phyloP scores from a whole-genome alignment of 1,284 basidiomycete species.

The Erythrobasidium hasegawianum region DNA sequence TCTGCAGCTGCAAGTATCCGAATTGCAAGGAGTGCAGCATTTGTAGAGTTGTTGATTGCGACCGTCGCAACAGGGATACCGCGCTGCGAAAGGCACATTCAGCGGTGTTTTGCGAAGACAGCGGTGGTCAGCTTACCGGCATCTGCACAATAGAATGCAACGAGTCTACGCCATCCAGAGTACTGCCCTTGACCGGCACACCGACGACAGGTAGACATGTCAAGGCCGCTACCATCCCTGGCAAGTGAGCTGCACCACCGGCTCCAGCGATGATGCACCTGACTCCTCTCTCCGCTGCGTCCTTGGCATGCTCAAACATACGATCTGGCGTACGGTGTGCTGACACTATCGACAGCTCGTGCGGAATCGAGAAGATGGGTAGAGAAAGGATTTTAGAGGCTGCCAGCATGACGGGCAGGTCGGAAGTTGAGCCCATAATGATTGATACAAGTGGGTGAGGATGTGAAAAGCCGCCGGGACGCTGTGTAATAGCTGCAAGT shows the following conservation, averaged over 20 bases:
- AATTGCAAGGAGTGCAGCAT: constrained; percentile 86
- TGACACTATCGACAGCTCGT: constrained; percentile 92
- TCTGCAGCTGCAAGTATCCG: constrained; percentile 77
- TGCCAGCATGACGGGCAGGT: constrained; percentile 86
- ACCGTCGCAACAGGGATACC: constrained; percentile 97
- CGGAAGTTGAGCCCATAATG: constrained; percentile 99
- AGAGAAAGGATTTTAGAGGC: constrained; percentile 76
- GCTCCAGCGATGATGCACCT: constrained; percentile 88
- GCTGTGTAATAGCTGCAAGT: constrained; percentile 55
- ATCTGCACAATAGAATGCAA: constrained; percentile 98
- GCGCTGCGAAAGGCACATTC: constrained; percentile 56
- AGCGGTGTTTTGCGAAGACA: not conserved
- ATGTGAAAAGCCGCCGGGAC: constrained; percentile 54
- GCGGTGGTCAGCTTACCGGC: constrained; percentile 65
- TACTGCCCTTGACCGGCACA: constrained; percentile 92
- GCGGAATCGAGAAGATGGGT: constrained; percentile 69
- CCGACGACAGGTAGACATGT: constrained; percentile 90
- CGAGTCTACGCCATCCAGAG: constrained; percentile 91
- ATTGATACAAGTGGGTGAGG: constrained; percentile 79
- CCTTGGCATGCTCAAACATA: constrained; percentile 75
- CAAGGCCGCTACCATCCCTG: constrained; percentile 96
- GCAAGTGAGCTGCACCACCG: constrained; percentile 93
- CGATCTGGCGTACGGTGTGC: constrained; percentile 92
- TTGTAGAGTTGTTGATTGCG: constrained; percentile 93
- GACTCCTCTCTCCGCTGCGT: constrained; percentile 69